Conservation (phyloP, 352 stramenopile genomes). For the Phytopythium kandeliae region DNA sequence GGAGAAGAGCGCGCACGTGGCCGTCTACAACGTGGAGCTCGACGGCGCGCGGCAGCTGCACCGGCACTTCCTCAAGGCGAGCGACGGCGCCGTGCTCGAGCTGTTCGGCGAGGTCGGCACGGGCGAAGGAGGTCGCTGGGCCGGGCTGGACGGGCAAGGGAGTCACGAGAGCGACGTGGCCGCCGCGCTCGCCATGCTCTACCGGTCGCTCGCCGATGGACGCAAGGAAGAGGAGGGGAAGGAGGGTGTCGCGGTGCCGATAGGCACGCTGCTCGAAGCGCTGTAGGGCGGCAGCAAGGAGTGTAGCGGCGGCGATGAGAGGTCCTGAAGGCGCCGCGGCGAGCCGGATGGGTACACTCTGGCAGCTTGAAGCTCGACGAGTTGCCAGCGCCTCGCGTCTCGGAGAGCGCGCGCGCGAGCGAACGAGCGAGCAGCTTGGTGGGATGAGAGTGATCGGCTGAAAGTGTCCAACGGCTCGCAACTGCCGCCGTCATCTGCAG, state of each 20-base stretch:
- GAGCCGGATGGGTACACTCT: not conserved
- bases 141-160: constrained; percentile 14
- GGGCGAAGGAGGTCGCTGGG: constrained; percentile 29
- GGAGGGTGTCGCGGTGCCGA: not conserved
- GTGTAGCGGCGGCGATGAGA: no score
- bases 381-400: not conserved
- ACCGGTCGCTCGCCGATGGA: constrained; percentile 28
- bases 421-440: no score
- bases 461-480: not conserved
- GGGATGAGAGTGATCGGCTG: no score
- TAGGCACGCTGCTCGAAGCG: not conserved
- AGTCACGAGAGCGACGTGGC: constrained; percentile 19
- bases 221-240: not conserved
- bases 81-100: constrained; percentile 83
- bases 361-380: not conserved
- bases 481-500: not conserved
- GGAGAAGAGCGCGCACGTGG: constrained; percentile 71
- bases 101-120: constrained; percentile 64
- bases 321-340: not conserved
- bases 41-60: constrained; percentile 55
- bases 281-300: not conserved
- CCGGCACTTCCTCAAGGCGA: constrained; percentile 83
- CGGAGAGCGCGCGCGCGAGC: no score
- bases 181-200: constrained; percentile 36
- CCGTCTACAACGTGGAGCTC: constrained; percentile 75